A percentile compares a stretch with the other conserved stretches of the same genome.
phyloP scores from a whole-genome alignment of 345 rosid species.

The Hibiscus trionum region DNA sequence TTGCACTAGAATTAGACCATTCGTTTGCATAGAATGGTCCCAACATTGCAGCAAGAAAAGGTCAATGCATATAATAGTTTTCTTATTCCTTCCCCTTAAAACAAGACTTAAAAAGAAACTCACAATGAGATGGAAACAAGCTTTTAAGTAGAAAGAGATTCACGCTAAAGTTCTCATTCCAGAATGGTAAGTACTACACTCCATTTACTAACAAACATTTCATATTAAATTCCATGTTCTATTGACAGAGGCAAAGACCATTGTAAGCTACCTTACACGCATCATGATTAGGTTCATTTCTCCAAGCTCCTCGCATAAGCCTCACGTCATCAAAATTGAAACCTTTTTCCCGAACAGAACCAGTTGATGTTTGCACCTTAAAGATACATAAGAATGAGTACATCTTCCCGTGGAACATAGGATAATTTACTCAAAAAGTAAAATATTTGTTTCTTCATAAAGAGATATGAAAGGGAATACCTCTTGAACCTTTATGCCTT shows the following conservation, averaged over 20 bases:
- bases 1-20: background rate
- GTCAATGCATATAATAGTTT: background rate
- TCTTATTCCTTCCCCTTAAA: background rate
- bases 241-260: background rate
- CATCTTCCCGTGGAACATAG: background rate
- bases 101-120: background rate
- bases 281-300: conserved; percentile 91
- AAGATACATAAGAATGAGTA: conserved; percentile 3
- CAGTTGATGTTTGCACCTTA: conserved; percentile 48
- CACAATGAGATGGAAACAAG: no score
- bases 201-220: background rate
- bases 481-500: conserved; percentile 68
- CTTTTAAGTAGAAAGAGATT: background rate
- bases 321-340: conserved; percentile 92
- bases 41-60: background rate
- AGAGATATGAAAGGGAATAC: conserved; percentile 22
- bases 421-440: background rate
- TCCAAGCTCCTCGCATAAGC: conserved; percentile 97
- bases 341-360: conserved; percentile 64
- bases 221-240: background rate
- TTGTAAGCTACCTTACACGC: conserved; percentile 66
- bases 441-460: background rate
- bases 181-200: background rate
- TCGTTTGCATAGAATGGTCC: background rate
- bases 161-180: background rate